Evolutionary conservation across 257 asterid genomes (phyloP).

Genomic region (Petunia secreta): DNA sequence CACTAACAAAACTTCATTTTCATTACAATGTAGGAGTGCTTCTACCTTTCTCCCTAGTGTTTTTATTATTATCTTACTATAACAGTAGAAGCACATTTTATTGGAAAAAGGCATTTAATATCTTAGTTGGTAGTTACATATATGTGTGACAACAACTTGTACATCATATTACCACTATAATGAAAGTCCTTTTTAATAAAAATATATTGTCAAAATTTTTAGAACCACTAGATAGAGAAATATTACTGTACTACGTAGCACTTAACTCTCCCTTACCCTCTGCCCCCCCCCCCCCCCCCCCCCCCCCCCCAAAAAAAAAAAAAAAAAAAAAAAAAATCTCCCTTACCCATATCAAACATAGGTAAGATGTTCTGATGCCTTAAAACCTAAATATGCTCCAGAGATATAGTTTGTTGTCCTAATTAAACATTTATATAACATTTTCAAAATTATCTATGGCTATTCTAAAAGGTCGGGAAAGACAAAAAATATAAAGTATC

Average conservation of each 20-base stretch:
- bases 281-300: no score
- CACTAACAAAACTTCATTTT: constrained; percentile 39
- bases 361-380: neutral
- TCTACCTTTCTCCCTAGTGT: neutral
- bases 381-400: neutral
- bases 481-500: neutral
- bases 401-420: neutral
- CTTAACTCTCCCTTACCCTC: no score
- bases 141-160: neutral
- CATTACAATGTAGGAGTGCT: constrained; percentile 26
- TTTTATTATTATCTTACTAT: neutral
- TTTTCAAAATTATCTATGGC: neutral
- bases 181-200: neutral
- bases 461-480: neutral
- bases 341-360: neutral
- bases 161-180: neutral
- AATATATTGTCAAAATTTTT: neutral
- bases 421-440: neutral
- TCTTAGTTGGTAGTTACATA: neutral
- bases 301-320: no score
- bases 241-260: neutral
- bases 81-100: neutral
- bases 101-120: neutral
- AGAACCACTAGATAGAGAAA: neutral
- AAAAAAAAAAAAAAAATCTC: no score